Evolutionary conservation across 306 rosid genomes (phyloP).

Genomic region (Medicago lupulina): DNA sequence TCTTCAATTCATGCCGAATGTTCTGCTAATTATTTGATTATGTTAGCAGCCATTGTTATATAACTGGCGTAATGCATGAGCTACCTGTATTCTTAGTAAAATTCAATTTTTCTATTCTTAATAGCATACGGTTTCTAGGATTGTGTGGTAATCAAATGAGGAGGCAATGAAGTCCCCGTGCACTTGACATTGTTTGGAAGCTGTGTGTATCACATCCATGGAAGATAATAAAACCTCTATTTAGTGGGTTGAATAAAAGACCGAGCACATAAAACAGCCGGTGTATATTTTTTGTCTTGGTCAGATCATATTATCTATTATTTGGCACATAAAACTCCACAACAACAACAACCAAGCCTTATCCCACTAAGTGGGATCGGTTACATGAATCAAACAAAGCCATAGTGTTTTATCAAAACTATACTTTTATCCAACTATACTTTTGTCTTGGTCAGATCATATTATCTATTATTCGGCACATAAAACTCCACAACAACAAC

Average conservation of each 20-base stretch:
- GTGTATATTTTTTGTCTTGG: slow-evolving; percentile 13
- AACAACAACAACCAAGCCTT: no score
- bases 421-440: no score
- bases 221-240: slow-evolving; percentile 22
- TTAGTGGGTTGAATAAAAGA: slow-evolving; percentile 12
- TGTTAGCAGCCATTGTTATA: slow-evolving; percentile 15
- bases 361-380: no score
- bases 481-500: no score
- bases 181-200: slow-evolving; percentile 25
- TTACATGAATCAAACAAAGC: no score
- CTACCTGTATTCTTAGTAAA: not conserved
- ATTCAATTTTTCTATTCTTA: slow-evolving; percentile 7
- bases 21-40: slow-evolving; percentile 14
- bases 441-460: slow-evolving; percentile 15
- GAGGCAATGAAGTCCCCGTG: not conserved
- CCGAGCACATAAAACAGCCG: not conserved
- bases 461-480: not conserved
- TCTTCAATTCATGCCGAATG: slow-evolving; percentile 39
- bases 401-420: no score
- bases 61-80: slow-evolving; percentile 24
- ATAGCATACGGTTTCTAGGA: slow-evolving; percentile 43
- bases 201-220: slow-evolving; percentile 30
- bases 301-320: slow-evolving; percentile 16
- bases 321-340: no score
- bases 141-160: slow-evolving; percentile 21